A percentile compares a stretch with the other conserved stretches of the same genome.
Evolutionary conservation across 2,329 filamentous ascomycete genomes (phyloP).

Genomic region (Aspergillus pseudoterreus): DNA sequence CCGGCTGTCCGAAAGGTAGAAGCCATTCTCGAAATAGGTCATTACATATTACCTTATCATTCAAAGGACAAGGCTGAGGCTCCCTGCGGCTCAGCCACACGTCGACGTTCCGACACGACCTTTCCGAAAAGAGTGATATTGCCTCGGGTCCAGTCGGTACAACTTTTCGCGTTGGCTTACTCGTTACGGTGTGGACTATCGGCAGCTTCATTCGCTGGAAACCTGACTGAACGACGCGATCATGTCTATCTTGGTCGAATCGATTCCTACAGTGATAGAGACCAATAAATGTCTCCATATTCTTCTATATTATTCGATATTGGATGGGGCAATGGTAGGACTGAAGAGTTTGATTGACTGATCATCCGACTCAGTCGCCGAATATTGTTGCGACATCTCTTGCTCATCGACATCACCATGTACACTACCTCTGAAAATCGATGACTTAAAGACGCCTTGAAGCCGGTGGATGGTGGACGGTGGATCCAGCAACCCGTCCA

Average conservation of each 20-base stretch:
- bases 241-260: neutral
- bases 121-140: constrained; percentile 23
- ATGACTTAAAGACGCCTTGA: constrained; percentile 1
- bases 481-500: constrained; percentile 1
- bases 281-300: too few relatives aligned
- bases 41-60: too few relatives aligned
- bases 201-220: constrained; percentile 5
- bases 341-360: neutral
- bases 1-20: constrained; percentile 8
- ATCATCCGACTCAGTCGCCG: neutral
- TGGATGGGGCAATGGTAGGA: too few relatives aligned
- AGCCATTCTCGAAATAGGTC: neutral
- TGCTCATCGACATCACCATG: neutral
- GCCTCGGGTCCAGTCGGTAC: constrained; percentile 12
- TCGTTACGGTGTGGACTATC: constrained; percentile 2
- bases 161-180: constrained; percentile 18
- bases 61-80: constrained; percentile 19
- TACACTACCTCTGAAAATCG: constrained; percentile 1
- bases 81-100: constrained; percentile 21
- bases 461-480: neutral
- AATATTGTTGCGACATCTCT: neutral
- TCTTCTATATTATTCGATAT: too few relatives aligned
- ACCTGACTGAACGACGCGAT: neutral
- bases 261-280: too few relatives aligned
- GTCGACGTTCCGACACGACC: constrained; percentile 5